phyloP scores from a whole-genome alignment of 352 stramenopile genomes.

The Phytophthora europaea region DNA sequence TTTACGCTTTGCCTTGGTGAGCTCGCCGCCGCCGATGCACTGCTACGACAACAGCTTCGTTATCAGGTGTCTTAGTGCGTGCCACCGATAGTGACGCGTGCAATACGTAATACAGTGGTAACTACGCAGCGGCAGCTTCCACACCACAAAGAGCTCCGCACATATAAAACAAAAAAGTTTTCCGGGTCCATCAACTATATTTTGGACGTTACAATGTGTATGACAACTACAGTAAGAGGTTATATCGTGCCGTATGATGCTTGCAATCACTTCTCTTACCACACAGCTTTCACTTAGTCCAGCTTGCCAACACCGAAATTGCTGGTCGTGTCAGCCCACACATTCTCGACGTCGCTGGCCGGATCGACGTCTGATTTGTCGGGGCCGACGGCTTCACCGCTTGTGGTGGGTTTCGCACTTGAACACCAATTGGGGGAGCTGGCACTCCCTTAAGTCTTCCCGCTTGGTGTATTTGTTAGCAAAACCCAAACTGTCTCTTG shows the following conservation, averaged over 20 bases:
- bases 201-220: neutral
- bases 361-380: constrained; percentile 3
- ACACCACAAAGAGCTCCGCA: too few relatives aligned
- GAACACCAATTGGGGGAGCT: neutral
- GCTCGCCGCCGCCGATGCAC: too few relatives aligned
- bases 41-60: too few relatives aligned
- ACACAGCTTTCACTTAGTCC: constrained; percentile 4
- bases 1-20: too few relatives aligned
- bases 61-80: too few relatives aligned
- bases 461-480: neutral
- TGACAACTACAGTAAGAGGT: neutral
- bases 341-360: constrained; percentile 7
- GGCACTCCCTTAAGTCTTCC: neutral
- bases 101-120: too few relatives aligned
- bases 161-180: too few relatives aligned
- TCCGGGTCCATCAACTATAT: too few relatives aligned
- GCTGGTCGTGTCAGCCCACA: constrained; percentile 12
- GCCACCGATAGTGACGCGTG: too few relatives aligned
- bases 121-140: too few relatives aligned
- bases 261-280: neutral
- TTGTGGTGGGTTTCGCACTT: neutral
- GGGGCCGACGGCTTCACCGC: neutral
- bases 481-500: neutral
- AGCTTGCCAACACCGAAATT: constrained; percentile 25
- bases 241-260: neutral